These are phyloP conservation scores for Acacia pycnantha DNA, from an alignment of 331 rosid genomes.

Conservation along the genomic window DNA sequence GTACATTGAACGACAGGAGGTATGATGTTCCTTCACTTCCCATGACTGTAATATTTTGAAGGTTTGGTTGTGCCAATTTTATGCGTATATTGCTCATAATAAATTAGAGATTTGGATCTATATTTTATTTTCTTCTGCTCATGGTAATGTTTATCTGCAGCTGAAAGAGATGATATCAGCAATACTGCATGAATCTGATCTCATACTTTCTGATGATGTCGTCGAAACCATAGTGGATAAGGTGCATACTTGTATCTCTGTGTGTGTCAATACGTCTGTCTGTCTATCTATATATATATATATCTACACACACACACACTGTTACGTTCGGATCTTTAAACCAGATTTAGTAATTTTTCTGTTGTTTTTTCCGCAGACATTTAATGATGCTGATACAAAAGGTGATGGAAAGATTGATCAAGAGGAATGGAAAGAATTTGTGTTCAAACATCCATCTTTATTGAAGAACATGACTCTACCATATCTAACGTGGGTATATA, in stretches of 20 bases:
- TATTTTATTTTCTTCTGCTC: slow-evolving; percentile 3
- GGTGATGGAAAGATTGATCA: slow-evolving; percentile 85
- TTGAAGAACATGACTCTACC: slow-evolving; percentile 94
- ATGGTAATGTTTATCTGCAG: slow-evolving; percentile 42
- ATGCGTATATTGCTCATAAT: not conserved
- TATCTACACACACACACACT: too few relatives aligned
- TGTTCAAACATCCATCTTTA: slow-evolving; percentile 69
- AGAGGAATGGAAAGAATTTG: slow-evolving; percentile 93
- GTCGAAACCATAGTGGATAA: slow-evolving; percentile 77
- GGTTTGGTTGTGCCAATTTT: not conserved
- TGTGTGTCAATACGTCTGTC: not conserved
- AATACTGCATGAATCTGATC: slow-evolving; percentile 79
- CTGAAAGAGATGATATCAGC: slow-evolving; percentile 88
- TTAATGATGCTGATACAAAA: slow-evolving; percentile 67
- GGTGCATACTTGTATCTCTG: slow-evolving; percentile 35
- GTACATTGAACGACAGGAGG: slow-evolving; percentile 88
- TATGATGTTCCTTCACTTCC: slow-evolving; percentile 26
- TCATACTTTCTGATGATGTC: slow-evolving; percentile 71
- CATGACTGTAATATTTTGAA: not conserved
- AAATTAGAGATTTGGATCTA: not conserved
- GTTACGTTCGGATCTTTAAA: not conserved
- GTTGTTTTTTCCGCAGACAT: slow-evolving; percentile 53
- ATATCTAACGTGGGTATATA: slow-evolving; percentile 66
- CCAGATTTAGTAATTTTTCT: not conserved
- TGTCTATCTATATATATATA: not conserved